Base-by-base conservation (phyloP, 1,139 yeast genomes). In the Geotrichum histeridarum region DNA sequence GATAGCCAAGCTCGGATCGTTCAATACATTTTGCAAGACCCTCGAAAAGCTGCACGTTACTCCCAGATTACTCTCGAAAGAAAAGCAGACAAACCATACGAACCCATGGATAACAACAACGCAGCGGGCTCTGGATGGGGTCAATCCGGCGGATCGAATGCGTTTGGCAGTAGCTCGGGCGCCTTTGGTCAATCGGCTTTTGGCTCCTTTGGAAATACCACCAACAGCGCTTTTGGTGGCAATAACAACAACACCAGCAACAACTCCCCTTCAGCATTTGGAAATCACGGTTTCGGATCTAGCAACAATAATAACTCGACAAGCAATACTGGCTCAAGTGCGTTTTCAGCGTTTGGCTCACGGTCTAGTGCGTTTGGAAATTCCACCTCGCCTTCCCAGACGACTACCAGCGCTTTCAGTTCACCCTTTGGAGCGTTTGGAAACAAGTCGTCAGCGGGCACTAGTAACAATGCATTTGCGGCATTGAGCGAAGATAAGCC, bases 41-140 rank as follows among this genome's bases (percentile, higher is more conserved):
- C 78, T 8, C 70, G 72, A 36, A 73, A 75, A 60, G 86, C 84
- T 6, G 84, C 82, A 1, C 72, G 86, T 50, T 82, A 77, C 64
- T 66, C 57, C 18, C 55, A 55, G 41, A 14, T 38, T 14, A 37
- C 54, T n/a, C n/a, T 18, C 6, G 55, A 49, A 8, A 17, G 30
- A 35, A 30, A 42, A 14, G 38, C 55, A 8, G 50, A 42, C 17
- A 50, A 42, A 35, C 43, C 56, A 7, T 48, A 48, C 18, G 52
- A 39, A 44, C 53, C 53, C 17, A 36, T 50, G 27, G 45, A 51
- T 4, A 22, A 12, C 35, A 54, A 38, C 42, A 54, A 51, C 39
- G 42, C 62, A 15, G 59, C 60, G 9, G 58, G 61, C 39, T 60
- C 61, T 8, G 51, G 54, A 15, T 52, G 52, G 42, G 48, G 50